phyloP scores from a whole-genome alignment of 192 early-diverging fungal genomes.

The Entomortierella chlamydospora region DNA sequence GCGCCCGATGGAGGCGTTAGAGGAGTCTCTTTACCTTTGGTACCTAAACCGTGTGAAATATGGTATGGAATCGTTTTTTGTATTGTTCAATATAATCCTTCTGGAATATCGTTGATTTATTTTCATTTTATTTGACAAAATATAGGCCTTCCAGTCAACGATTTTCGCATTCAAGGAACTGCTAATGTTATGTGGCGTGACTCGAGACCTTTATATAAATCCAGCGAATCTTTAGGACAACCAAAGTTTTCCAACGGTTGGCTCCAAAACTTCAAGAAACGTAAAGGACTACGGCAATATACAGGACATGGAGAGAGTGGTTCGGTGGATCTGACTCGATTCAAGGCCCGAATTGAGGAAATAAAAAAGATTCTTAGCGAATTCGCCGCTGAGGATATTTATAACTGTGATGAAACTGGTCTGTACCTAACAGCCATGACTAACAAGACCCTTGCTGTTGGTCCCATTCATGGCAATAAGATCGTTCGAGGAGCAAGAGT shows the following conservation, averaged over 20 bases:
- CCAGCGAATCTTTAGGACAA: no score
- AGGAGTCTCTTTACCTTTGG: no score
- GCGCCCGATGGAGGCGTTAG: no score
- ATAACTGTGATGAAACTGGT: slow-evolving; percentile 23
- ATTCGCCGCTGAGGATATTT: slow-evolving; percentile 1
- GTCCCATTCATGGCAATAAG: not conserved
- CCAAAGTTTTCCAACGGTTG: slow-evolving; percentile 2
- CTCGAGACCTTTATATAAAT: no score
- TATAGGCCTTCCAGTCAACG: no score
- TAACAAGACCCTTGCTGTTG: not conserved
- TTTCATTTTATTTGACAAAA: no score
- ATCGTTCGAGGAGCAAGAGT: not conserved
- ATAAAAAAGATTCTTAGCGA: not conserved
- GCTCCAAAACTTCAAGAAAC: slow-evolving; percentile 2
- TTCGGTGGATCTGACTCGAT: not conserved
- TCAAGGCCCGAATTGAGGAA: not conserved
- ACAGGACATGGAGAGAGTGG: slow-evolving; percentile 3
- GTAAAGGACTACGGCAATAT: not conserved
- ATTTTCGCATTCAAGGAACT: no score
- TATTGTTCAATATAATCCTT: no score
- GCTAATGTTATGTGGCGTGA: no score
- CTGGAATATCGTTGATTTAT: no score
- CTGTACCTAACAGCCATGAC: slow-evolving; percentile 3
- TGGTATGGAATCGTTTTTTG: no score
- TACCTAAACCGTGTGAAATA: no score